Evolutionary conservation across 192 early-diverging fungal genomes (phyloP).

Genomic region (Dimargaris cristalligena): DNA sequence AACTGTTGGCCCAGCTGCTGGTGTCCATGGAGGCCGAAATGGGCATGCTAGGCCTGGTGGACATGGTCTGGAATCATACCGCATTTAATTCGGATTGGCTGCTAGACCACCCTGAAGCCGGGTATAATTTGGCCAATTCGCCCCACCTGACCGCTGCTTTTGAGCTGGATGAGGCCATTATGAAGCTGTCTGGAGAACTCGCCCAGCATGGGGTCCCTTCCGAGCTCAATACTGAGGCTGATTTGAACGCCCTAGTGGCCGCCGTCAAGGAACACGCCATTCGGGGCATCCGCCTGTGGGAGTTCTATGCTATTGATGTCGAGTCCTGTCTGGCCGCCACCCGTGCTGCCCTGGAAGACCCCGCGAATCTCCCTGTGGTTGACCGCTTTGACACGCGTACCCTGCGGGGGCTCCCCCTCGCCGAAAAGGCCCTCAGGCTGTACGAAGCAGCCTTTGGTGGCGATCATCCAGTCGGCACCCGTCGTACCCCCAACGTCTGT

Average conservation of each 20-base stretch:
- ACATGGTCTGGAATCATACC: conserved; percentile 99
- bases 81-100: conserved; percentile 88
- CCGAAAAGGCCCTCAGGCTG: conserved; percentile 26
- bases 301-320: conserved; percentile 73
- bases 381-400: conserved; percentile 19
- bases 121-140: conserved; percentile 86
- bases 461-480: conserved; percentile 1
- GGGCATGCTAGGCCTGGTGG: conserved; percentile 65
- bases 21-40: conserved; percentile 39
- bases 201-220: conserved; percentile 28
- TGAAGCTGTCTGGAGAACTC: conserved; percentile 47
- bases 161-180: conserved; percentile 80
- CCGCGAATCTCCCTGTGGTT: neutral
- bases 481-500: conserved; percentile 17
- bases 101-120: conserved; percentile 87
- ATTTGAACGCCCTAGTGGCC: conserved; percentile 48
- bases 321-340: conserved; percentile 16
- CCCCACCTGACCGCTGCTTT: conserved; percentile 85
- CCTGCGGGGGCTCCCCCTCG: conserved; percentile 25
- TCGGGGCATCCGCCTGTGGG: conserved; percentile 58
- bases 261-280: conserved; percentile 35
- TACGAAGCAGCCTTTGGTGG: conserved; percentile 13
- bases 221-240: conserved; percentile 40
- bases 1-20: conserved; percentile 34
- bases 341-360: conserved; percentile 8